Percentiles rank a stretch among this genome's conserved stretches.
Conservation (phyloP, 2,329 filamentous ascomycete species). For the Aspergillus awamori region DNA sequence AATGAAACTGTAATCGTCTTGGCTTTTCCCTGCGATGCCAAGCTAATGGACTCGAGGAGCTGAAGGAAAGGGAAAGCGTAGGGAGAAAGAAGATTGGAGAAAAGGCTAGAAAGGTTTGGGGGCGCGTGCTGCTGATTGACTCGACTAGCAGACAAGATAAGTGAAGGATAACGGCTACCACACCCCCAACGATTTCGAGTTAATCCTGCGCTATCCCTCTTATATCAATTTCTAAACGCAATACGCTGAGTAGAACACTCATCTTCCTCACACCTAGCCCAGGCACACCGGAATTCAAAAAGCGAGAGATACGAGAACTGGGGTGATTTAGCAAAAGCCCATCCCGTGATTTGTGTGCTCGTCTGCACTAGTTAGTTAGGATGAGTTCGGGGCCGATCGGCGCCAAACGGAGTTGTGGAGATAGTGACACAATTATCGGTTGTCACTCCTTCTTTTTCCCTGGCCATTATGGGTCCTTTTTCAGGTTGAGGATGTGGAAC, state of each 20-base stretch:
- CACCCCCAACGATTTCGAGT: neutral
- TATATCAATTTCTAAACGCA: no score
- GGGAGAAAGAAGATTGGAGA: neutral
- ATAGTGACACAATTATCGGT: conserved; percentile 6
- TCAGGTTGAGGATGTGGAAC: neutral
- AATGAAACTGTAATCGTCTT: conserved; percentile 15
- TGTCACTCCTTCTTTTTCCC: neutral
- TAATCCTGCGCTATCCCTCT: no score
- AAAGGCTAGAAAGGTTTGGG: neutral
- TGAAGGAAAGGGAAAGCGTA: neutral
- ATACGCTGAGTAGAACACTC: no score
- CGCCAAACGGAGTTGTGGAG: conserved; percentile 9
- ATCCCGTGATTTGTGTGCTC: conserved; percentile 2
- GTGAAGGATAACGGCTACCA: neutral
- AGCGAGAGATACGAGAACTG: neutral
- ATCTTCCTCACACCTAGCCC: neutral
- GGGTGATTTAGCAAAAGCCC: neutral
- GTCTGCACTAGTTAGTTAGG: neutral
- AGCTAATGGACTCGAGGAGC: conserved; percentile 2
- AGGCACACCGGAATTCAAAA: neutral
- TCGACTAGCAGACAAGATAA: neutral
- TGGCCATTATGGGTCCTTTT: neutral
- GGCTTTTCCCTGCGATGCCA: conserved; percentile 2
- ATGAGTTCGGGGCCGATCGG: conserved; percentile 7
- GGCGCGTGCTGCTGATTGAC: neutral